phyloP scores from a whole-genome alignment of 768 basidiomycete species.

The Psilocybe tampanensis region DNA sequence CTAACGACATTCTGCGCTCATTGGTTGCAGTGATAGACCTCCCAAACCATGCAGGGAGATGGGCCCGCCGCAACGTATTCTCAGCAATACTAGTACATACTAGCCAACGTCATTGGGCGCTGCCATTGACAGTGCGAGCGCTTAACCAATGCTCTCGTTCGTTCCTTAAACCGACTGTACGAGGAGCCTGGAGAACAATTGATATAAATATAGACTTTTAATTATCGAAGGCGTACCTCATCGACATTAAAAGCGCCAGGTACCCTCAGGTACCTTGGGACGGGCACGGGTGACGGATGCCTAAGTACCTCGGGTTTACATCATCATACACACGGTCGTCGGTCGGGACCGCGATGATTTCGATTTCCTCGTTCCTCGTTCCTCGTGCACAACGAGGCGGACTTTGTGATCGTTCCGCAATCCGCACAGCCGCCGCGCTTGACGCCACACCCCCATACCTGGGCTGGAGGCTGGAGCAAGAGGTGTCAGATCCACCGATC shows the following conservation, averaged over 20 bases:
- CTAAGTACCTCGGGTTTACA: background rate
- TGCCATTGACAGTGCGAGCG: too few relatives aligned
- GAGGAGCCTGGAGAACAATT: too few relatives aligned
- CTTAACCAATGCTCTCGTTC: background rate
- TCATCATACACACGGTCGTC: background rate
- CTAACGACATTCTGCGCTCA: too few relatives aligned
- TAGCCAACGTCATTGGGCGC: too few relatives aligned
- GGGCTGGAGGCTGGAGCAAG: background rate
- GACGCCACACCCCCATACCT: background rate
- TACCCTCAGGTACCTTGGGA: background rate
- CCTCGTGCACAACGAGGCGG: too few relatives aligned
- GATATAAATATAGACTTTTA: slow-evolving; percentile 7
- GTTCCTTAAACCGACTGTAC: background rate
- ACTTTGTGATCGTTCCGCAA: background rate
- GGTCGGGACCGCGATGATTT: background rate
- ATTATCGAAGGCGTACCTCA: slow-evolving; percentile 9
- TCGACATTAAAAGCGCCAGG: slow-evolving; percentile 2
- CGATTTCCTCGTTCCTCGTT: too few relatives aligned
- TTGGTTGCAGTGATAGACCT: too few relatives aligned
- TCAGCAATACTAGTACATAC: too few relatives aligned
- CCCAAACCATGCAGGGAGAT: too few relatives aligned
- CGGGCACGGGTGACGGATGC: background rate
- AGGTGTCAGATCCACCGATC: too few relatives aligned
- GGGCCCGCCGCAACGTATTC: too few relatives aligned
- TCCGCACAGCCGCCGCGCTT: slow-evolving; percentile 1